A percentile compares a stretch with the other conserved stretches of the same genome.
phyloP scores from a whole-genome alignment of 176 grass and related monocot genomes.

The Stipa capillata region DNA sequence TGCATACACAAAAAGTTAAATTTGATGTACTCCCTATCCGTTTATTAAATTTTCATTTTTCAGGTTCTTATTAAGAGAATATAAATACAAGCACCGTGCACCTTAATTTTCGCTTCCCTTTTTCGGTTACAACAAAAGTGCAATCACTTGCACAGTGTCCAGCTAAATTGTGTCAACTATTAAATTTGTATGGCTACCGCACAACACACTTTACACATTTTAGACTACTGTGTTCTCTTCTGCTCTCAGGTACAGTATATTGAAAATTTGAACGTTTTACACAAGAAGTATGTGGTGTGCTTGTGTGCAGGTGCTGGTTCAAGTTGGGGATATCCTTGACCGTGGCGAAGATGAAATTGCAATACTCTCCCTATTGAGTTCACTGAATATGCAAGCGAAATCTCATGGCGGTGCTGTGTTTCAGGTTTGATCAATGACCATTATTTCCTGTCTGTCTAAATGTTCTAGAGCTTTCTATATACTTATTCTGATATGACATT shows the following conservation, averaged over 20 bases:
- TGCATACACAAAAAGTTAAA: too few species aligned
- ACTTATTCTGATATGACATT: not conserved
- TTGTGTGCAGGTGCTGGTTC: slow-evolving; percentile 63
- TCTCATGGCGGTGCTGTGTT: slow-evolving; percentile 90
- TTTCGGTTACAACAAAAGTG: not conserved
- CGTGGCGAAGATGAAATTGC: slow-evolving; percentile 87
- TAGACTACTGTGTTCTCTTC: not conserved
- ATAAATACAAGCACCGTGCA: too few species aligned
- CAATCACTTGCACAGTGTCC: not conserved
- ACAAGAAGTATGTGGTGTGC: not conserved
- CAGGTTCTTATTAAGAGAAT: not conserved
- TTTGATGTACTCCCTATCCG: not conserved
- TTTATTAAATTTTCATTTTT: not conserved
- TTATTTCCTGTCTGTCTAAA: not conserved
- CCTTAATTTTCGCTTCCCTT: not conserved
- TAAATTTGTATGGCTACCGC: not conserved
- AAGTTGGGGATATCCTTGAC: slow-evolving; percentile 93
- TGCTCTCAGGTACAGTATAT: not conserved
- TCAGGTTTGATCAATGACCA: slow-evolving; percentile 67
- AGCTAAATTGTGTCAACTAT: not conserved
- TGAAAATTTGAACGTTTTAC: not conserved
- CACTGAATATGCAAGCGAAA: slow-evolving; percentile 57
- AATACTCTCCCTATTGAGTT: slow-evolving; percentile 76
- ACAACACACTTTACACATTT: not conserved
- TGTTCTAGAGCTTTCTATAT: not conserved